These are phyloP conservation scores for Phytophthora megakarya DNA, from an alignment of 352 stramenopile genomes.

Conservation along the genomic window DNA sequence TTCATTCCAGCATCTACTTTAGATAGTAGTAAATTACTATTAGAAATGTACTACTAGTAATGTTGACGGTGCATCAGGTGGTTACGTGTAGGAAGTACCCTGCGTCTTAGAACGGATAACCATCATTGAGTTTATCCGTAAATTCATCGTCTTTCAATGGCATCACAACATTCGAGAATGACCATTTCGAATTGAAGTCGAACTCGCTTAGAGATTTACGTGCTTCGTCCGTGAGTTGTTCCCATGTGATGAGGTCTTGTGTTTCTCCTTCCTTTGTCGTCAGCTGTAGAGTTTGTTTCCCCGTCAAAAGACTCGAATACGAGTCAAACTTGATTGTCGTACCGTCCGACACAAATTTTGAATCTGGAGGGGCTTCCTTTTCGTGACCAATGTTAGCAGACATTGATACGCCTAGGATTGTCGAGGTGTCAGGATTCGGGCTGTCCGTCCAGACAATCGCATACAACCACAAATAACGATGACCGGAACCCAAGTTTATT, in stretches of 20 bases:
- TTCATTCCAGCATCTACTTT: no score
- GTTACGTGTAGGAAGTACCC: no score
- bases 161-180: background rate
- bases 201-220: background rate
- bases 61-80: no score
- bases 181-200: constrained; percentile 1
- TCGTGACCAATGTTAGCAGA: background rate
- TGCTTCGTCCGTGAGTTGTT: no score
- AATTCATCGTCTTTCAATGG: background rate
- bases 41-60: no score
- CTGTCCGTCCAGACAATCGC: constrained; percentile 10
- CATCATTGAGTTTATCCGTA: background rate
- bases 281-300: constrained; percentile 12
- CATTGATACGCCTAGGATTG: constrained; percentile 6
- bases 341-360: constrained; percentile 5
- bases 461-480: constrained; percentile 9
- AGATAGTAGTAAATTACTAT: no score
- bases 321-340: constrained; percentile 18
- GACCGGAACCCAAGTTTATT: background rate
- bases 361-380: background rate
- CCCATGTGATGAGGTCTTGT: no score
- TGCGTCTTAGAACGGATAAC: background rate
- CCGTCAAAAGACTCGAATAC: background rate
- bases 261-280: constrained; percentile 17
- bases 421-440: background rate